Evolutionary conservation across 1,284 basidiomycete genomes (phyloP).

Genomic region (Ustilago sp.): DNA sequence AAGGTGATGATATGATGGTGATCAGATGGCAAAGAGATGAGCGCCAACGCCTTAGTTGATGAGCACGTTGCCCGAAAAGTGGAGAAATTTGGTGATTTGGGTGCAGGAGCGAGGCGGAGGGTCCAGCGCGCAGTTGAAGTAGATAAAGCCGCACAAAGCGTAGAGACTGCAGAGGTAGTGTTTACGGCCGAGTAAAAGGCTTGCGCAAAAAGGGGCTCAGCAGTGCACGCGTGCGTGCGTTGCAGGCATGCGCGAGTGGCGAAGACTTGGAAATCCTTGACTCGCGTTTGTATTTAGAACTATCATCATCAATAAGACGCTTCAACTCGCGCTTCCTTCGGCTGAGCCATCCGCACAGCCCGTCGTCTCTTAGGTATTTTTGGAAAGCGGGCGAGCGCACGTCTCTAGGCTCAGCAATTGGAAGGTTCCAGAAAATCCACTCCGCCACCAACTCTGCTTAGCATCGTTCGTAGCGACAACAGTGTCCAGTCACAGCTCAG

Average conservation of each 20-base stretch:
- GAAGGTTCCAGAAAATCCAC: slow-evolving; percentile 13
- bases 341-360: slow-evolving; percentile 18
- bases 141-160: too few relatives aligned
- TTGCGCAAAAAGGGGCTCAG: too few relatives aligned
- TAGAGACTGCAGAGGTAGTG: too few relatives aligned
- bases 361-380: background rate
- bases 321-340: background rate
- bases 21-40: background rate
- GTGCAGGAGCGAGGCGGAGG: background rate
- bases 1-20: background rate
- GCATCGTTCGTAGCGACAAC: background rate
- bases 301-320: too few relatives aligned
- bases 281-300: too few relatives aligned
- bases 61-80: slow-evolving; percentile 14
- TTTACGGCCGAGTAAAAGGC: too few relatives aligned
- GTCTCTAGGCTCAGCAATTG: background rate
- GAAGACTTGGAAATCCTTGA: too few relatives aligned
- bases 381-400: background rate
- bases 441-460: background rate
- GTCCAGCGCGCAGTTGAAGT: too few relatives aligned
- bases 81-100: slow-evolving; percentile 8
- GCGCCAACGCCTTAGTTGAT: background rate
- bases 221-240: too few relatives aligned
- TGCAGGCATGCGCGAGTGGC: too few relatives aligned
- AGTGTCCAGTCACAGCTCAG: background rate